A percentile compares a stretch with the other conserved stretches of the same genome.
Evolutionary conservation across 139 green algal species (phyloP).

Genomic region (Tetraselmis striata): DNA sequence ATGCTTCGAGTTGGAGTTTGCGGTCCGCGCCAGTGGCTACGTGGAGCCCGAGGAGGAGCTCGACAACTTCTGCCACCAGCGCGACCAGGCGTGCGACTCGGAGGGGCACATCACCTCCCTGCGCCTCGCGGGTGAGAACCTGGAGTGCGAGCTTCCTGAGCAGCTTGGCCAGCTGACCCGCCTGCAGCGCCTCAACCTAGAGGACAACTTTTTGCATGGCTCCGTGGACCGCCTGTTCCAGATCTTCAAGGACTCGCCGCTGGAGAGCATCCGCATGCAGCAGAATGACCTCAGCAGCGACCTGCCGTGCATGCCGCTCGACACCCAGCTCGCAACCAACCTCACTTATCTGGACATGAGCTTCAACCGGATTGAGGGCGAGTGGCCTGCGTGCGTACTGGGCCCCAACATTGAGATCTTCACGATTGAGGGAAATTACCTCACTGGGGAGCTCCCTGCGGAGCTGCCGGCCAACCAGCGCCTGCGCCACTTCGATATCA

Average conservation of each 20-base stretch:
- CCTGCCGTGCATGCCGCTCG: not conserved
- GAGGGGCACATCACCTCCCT: not conserved
- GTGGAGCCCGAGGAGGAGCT: not conserved
- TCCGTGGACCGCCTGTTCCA: not conserved
- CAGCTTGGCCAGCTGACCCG: not conserved
- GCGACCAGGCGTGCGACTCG: not conserved
- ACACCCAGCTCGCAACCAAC: not conserved
- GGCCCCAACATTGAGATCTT: not conserved
- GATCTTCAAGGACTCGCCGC: not conserved
- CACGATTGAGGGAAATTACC: not conserved
- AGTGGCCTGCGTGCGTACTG: not conserved
- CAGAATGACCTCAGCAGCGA: not conserved
- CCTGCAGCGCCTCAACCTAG: not conserved
- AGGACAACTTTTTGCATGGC: not conserved
- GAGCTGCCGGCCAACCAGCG: not conserved
- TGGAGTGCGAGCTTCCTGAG: not conserved
- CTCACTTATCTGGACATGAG: not conserved
- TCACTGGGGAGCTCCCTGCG: not conserved
- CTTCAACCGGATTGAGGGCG: not conserved
- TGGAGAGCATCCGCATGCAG: not conserved
- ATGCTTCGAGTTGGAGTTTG: not conserved
- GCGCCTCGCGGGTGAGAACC: not conserved
- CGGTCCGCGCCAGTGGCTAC: not conserved
- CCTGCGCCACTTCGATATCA: not conserved
- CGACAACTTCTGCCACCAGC: not conserved